Evolutionary conservation across 1,284 basidiomycete species (phyloP).

Genomic region (Ganoderma multipileum): DNA sequence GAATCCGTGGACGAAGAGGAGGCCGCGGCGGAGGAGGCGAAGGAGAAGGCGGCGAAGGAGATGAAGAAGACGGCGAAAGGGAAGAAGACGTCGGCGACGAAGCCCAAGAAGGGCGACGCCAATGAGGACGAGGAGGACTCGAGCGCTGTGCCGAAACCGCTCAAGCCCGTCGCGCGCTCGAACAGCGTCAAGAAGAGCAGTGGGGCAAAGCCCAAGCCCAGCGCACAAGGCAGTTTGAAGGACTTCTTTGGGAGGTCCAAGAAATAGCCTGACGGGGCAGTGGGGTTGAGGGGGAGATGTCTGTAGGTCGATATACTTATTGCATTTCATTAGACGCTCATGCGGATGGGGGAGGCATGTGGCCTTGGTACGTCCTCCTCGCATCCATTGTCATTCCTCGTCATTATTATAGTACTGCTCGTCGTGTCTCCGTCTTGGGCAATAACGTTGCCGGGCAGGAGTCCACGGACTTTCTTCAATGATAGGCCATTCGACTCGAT

Average conservation of each 20-base stretch:
- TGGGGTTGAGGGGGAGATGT: background rate
- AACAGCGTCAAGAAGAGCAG: slow-evolving; percentile 27
- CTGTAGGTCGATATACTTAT: background rate
- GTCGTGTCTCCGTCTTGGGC: background rate
- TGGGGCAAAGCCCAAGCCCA: slow-evolving; percentile 28
- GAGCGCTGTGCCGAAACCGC: slow-evolving; percentile 30
- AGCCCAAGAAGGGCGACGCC: slow-evolving; percentile 43
- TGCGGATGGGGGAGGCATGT: background rate
- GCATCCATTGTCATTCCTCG: background rate
- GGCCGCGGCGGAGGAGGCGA: slow-evolving; percentile 46
- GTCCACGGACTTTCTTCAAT: background rate
- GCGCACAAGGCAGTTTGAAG: slow-evolving; percentile 39
- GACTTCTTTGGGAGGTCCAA: slow-evolving; percentile 41
- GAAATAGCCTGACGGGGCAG: slow-evolving; percentile 13
- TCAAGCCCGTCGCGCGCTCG: slow-evolving; percentile 24
- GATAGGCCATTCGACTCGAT: background rate
- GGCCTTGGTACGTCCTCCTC: background rate
- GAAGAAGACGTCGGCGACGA: slow-evolving; percentile 27
- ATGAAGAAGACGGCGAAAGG: slow-evolving; percentile 44
- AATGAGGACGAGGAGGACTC: slow-evolving; percentile 28
- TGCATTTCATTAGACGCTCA: background rate
- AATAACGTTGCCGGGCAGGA: background rate
- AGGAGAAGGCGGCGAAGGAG: slow-evolving; percentile 32
- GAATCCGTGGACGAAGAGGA: slow-evolving; percentile 74
- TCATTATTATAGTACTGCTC: background rate